phyloP scores from a whole-genome alignment of 371 early-diverging fungal species.

The Umbelopsis sp. region DNA sequence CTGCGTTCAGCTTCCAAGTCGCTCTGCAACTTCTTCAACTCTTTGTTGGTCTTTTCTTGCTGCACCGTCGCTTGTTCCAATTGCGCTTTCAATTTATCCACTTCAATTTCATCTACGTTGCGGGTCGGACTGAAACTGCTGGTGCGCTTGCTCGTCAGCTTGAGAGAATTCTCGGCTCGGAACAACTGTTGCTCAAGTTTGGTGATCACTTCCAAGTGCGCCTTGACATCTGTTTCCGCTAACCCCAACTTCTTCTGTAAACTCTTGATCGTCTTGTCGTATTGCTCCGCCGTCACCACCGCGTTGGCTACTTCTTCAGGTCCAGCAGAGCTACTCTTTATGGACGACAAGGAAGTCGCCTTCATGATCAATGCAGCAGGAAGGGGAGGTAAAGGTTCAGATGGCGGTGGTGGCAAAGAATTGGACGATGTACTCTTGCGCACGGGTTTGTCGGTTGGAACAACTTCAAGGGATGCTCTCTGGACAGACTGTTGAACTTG shows the following conservation, averaged over 20 bases:
- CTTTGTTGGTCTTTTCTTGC: constrained; percentile 7
- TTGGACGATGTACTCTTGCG: constrained; percentile 1
- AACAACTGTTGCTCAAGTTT: constrained; percentile 32
- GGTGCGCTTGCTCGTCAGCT: constrained; percentile 24
- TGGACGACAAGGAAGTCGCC: constrained; percentile 9
- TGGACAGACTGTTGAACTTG: constrained; percentile 19
- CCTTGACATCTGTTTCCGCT: constrained; percentile 28
- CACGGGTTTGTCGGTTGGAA: neutral
- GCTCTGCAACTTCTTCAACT: constrained; percentile 19
- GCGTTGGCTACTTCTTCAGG: neutral
- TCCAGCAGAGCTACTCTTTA: neutral
- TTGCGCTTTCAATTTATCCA: constrained; percentile 3
- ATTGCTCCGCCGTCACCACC: constrained; percentile 16
- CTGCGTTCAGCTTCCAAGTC: constrained; percentile 24
- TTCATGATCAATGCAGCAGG: neutral
- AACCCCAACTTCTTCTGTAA: constrained; percentile 20
- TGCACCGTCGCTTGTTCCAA: neutral
- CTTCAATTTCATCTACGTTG: neutral
- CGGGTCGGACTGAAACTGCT: constrained; percentile 8
- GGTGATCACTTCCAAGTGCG: constrained; percentile 26
- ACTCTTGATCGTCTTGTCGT: constrained; percentile 22
- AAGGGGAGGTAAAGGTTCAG: constrained; percentile 21
- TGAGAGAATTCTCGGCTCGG: constrained; percentile 31
- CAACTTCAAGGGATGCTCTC: neutral
- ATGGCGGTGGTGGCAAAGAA: constrained; percentile 17